Base-by-base conservation (phyloP, 192 early-diverging fungal genomes). In the Diversispora epigaea region DNA sequence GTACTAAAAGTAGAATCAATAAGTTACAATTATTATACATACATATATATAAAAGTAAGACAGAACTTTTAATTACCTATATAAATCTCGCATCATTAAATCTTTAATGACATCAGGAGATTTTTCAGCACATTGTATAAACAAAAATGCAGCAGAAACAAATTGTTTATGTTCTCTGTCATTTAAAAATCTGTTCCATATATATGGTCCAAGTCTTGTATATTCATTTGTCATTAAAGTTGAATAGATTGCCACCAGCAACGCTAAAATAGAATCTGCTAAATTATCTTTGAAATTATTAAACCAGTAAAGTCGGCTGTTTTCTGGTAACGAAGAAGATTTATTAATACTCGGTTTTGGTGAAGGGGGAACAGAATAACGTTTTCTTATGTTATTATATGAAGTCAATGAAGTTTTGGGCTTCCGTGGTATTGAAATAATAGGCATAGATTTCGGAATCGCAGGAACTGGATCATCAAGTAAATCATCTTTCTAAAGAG, bases 121-220 rank as follows among this genome's bases (percentile, higher is more conserved):
- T 43, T 85, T 79, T 45, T 88, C 87, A 43, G 84, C 86, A 65
- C 87, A 86, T 62, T 87, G 84, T 54, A 86, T 80, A 62, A 88
- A 83, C 21, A 88, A 58, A 71, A 88, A 88, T 17, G 83, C 82
- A 3, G 84, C 84, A 2, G 83, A 76, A 47, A 79, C 60, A 45
- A 84, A 80, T 3, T 80, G 71, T 32, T 83, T 77, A 0, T 81
- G 79, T 14, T 78, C 76, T n/a, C 75, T 67, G 43, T 88, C 86
- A 39, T 85, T 79, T n/a, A 82, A 77, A 75, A 82, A 86, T 0
- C 77, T 62, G 8, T 84, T 76, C 87, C 87, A 88, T 1, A 88
- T 64, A 0, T 82, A 82, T 14, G 60, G 69, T 6, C 77, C 72
- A 11, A 88, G 40, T 41, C 62, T 62, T 19, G 76, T 32, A 54